These are phyloP conservation scores for Tetrahymena elliotti DNA, from an alignment of 73 alveolate genomes.

Conservation along the genomic window DNA sequence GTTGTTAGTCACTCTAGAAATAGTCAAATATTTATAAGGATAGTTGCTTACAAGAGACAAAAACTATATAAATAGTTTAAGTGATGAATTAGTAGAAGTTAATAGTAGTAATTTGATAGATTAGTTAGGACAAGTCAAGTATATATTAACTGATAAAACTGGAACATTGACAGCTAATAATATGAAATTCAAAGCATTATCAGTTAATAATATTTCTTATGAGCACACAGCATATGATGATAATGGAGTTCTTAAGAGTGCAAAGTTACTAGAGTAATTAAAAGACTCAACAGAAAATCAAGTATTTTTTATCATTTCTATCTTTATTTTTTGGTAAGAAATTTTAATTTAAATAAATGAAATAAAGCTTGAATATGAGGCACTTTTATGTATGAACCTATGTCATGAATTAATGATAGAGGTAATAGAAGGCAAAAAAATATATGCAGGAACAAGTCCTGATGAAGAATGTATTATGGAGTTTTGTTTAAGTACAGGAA, in stretches of 20 bases:
- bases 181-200: constrained; percentile 54
- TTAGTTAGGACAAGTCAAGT: constrained; percentile 83
- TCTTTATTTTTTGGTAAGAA: no score
- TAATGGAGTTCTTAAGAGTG: constrained; percentile 6
- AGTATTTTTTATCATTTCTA: constrained; percentile 8
- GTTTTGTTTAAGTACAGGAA: constrained; percentile 55
- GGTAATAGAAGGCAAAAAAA: constrained; percentile 1
- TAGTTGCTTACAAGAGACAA: constrained; percentile 13
- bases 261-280: constrained; percentile 13
- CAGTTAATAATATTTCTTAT: constrained; percentile 8
- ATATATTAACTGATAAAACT: constrained; percentile 92
- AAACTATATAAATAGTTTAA: constrained; percentile 8
- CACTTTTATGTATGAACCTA: constrained; percentile 30
- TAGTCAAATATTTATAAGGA: constrained; percentile 37
- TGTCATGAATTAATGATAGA: constrained; percentile 55
- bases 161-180: constrained; percentile 92
- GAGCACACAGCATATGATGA: constrained; percentile 46
- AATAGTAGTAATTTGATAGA: constrained; percentile 85
- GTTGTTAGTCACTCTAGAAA: constrained; percentile 19
- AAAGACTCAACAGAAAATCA: neutral
- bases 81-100: constrained; percentile 42
- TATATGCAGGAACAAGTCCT: constrained; percentile 56
- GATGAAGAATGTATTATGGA: constrained; percentile 68
- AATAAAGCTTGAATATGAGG: constrained; percentile 53
- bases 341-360: constrained; percentile 31